Evolutionary conservation across 2,329 filamentous ascomycete genomes (phyloP).

Genomic region (Samsoniella hepiali): DNA sequence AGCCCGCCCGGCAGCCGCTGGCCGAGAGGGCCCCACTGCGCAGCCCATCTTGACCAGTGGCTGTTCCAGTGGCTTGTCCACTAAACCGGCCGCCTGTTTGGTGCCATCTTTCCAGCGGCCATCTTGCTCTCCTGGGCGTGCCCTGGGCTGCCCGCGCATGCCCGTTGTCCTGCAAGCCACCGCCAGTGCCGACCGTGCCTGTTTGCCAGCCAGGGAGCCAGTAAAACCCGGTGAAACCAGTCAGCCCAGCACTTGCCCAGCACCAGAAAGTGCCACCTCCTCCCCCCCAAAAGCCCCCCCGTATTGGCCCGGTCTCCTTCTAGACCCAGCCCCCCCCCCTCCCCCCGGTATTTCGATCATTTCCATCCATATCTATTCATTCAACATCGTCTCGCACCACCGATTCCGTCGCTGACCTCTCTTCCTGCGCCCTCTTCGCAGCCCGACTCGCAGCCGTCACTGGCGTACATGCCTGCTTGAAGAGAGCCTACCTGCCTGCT

Average conservation of each 20-base stretch:
- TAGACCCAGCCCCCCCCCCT: conserved; percentile 12
- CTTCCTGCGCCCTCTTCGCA: not conserved
- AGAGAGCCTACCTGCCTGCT: not conserved
- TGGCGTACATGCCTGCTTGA: conserved; percentile 7
- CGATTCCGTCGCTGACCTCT: not conserved
- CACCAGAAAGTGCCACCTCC: not conserved
- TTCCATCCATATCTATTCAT: conserved; percentile 9
- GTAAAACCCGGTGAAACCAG: not conserved
- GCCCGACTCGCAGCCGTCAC: not conserved
- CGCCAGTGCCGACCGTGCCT: not conserved
- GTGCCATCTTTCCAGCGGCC: not conserved
- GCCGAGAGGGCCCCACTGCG: conserved; percentile 4
- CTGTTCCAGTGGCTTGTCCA: not conserved
- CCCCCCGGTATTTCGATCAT: conserved; percentile 1
- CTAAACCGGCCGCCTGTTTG: not conserved
- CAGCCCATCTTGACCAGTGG: not conserved
- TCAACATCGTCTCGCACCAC: not conserved
- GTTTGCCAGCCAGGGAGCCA: not conserved
- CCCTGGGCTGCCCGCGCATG: not conserved
- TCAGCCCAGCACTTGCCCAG: conserved; percentile 1
- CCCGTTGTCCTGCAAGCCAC: not conserved
- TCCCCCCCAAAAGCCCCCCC: not conserved
- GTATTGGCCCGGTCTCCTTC: conserved; percentile 1
- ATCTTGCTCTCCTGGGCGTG: not conserved
- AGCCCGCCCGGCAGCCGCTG: conserved; percentile 11